These are phyloP conservation scores for Penicillium sp. DNA, from an alignment of 2,329 filamentous ascomycete species.

Conservation along the genomic window DNA sequence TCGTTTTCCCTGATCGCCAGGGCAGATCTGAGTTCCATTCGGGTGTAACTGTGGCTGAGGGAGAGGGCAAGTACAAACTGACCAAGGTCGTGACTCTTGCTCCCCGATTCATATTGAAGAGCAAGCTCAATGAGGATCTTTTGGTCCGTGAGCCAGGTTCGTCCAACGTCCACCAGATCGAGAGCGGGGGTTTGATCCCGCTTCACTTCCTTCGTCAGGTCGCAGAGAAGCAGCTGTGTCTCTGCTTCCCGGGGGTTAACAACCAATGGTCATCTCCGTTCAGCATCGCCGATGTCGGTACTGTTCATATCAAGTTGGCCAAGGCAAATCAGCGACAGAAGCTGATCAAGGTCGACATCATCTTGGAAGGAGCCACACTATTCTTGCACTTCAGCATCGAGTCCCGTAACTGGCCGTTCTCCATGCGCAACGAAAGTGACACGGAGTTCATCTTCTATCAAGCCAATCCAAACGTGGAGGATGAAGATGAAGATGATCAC, in stretches of 20 bases:
- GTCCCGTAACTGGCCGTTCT: slow-evolving; percentile 96
- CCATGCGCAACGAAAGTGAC: slow-evolving; percentile 97
- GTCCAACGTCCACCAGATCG: slow-evolving; percentile 77
- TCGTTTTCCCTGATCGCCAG: slow-evolving; percentile 73
- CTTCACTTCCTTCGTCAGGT: slow-evolving; percentile 86
- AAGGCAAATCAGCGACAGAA: slow-evolving; percentile 87
- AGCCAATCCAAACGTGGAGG: slow-evolving; percentile 86
- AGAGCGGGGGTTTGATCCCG: slow-evolving; percentile 76
- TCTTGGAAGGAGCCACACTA: slow-evolving; percentile 90
- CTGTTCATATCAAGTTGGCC: slow-evolving; percentile 88
- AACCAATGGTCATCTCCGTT: slow-evolving; percentile 98
- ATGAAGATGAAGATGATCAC: slow-evolving; percentile 81
- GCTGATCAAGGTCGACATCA: slow-evolving; percentile 80
- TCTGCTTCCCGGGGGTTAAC: slow-evolving; percentile 91
- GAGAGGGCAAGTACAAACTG: slow-evolving; percentile 96
- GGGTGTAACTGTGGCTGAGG: slow-evolving; percentile 83
- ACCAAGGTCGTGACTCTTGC: slow-evolving; percentile 93
- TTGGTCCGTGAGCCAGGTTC: slow-evolving; percentile 90
- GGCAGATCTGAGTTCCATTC: slow-evolving; percentile 82
- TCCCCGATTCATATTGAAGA: slow-evolving; percentile 90
- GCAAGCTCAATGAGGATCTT: slow-evolving; percentile 85
- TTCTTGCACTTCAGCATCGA: slow-evolving; percentile 90
- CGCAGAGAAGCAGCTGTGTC: slow-evolving; percentile 80
- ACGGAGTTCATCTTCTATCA: slow-evolving; percentile 97
- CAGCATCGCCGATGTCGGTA: slow-evolving; percentile 93